Evolutionary conservation across 352 stramenopile species (phyloP).

Genomic region (Phytophthora foliorum): DNA sequence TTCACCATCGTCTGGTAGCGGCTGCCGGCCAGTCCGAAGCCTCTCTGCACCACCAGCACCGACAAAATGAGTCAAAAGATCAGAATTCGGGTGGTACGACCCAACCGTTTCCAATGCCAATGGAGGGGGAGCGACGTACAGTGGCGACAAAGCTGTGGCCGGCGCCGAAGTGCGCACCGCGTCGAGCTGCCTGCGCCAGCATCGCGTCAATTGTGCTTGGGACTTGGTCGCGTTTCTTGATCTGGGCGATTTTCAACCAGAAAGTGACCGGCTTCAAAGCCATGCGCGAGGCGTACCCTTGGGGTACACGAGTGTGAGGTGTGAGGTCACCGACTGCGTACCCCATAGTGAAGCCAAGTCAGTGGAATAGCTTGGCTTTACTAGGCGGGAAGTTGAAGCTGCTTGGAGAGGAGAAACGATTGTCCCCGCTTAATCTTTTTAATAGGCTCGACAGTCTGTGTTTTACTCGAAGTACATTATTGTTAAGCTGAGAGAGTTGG

Average conservation of each 20-base stretch:
- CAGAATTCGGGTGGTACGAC: slow-evolving; percentile 26
- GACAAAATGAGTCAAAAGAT: slow-evolving; percentile 19
- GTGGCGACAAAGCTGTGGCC: slow-evolving; percentile 28
- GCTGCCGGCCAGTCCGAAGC: slow-evolving; percentile 37
- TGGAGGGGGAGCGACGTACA: slow-evolving; percentile 19
- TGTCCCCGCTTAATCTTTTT: too few relatives aligned
- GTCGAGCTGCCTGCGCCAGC: slow-evolving; percentile 53
- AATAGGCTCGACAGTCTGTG: too few relatives aligned
- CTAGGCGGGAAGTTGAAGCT: slow-evolving; percentile 9
- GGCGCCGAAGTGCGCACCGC: slow-evolving; percentile 24
- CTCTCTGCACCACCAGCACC: slow-evolving; percentile 30
- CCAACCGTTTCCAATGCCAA: not conserved
- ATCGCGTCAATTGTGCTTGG: slow-evolving; percentile 27
- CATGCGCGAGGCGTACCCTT: slow-evolving; percentile 29
- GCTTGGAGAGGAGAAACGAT: too few relatives aligned
- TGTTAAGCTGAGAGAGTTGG: too few relatives aligned
- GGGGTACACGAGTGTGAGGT: slow-evolving; percentile 8
- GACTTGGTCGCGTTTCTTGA: slow-evolving; percentile 29
- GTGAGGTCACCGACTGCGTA: not conserved
- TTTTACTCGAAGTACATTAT: too few relatives aligned
- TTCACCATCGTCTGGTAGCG: slow-evolving; percentile 76
- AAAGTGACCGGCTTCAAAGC: slow-evolving; percentile 51
- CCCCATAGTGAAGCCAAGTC: slow-evolving; percentile 12
- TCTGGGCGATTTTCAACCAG: slow-evolving; percentile 34
- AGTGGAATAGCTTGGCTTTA: slow-evolving; percentile 1